Percentiles rank a stretch among this genome's conserved stretches.
phyloP scores from a whole-genome alignment of 2,329 filamentous ascomycete genomes.

The Dactylellina sp. region DNA sequence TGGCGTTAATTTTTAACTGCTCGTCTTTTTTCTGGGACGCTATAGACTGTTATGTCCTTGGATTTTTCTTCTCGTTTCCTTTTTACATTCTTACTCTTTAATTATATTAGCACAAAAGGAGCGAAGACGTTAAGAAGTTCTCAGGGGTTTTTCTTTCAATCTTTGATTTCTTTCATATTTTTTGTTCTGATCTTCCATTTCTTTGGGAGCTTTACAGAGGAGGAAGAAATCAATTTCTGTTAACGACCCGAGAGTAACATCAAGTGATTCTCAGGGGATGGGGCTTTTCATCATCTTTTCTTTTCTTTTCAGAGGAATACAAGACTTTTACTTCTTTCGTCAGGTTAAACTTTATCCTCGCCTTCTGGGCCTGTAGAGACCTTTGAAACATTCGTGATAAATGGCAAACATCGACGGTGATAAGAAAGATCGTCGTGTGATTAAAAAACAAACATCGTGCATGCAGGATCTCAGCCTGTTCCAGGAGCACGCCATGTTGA shows the following conservation, averaged over 20 bases:
- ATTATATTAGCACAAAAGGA: conserved; percentile 57
- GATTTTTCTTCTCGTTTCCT: conserved; percentile 42
- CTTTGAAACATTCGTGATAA: conserved; percentile 18
- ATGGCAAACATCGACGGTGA: conserved; percentile 14
- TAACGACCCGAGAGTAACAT: conserved; percentile 18
- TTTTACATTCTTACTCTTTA: conserved; percentile 48
- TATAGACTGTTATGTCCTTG: conserved; percentile 56
- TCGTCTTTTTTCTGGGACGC: conserved; percentile 51
- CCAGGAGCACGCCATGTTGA: conserved; percentile 16
- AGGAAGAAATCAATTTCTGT: conserved; percentile 4
- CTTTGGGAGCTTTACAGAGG: conserved; percentile 20
- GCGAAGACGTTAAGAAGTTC: conserved; percentile 56
- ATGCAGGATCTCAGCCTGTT: conserved; percentile 18
- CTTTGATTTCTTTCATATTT: conserved; percentile 56
- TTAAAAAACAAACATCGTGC: conserved; percentile 1
- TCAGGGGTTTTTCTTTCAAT: conserved; percentile 57
- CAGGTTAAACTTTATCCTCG: neutral
- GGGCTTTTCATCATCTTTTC: conserved; percentile 1
- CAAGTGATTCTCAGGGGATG: neutral
- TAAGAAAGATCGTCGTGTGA: conserved; percentile 30
- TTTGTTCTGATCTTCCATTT: conserved; percentile 43
- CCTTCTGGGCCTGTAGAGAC: conserved; percentile 5
- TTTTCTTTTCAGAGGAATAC: conserved; percentile 49
- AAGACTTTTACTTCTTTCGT: conserved; percentile 28
- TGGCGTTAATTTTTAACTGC: conserved; percentile 29